These are phyloP conservation scores for Saprolegnia diclina DNA, from an alignment of 352 stramenopile genomes.

Conservation along the genomic window DNA sequence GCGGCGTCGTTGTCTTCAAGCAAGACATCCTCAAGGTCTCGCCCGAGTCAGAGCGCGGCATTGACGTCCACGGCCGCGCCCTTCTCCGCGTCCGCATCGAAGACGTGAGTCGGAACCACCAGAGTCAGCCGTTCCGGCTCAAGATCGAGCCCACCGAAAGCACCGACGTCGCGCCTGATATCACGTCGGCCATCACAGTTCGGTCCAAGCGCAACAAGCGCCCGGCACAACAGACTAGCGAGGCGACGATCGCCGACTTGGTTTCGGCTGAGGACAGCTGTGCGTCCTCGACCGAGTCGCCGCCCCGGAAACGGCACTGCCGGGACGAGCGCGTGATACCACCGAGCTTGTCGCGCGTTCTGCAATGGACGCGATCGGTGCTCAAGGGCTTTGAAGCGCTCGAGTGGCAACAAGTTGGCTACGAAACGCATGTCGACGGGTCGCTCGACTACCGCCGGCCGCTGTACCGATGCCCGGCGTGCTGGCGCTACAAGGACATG, in stretches of 20 bases:
- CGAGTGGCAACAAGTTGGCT: not conserved
- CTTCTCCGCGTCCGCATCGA: slow-evolving; percentile 53
- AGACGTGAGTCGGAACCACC: slow-evolving; percentile 82
- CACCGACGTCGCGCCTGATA: slow-evolving; percentile 44
- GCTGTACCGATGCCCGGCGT: not conserved
- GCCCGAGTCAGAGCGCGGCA: slow-evolving; percentile 35
- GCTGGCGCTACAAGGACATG: not conserved
- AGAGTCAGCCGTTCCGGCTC: slow-evolving; percentile 60
- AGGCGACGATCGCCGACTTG: not conserved
- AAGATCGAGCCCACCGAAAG: slow-evolving; percentile 42
- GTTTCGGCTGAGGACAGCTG: not conserved
- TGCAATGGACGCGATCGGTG: not conserved
- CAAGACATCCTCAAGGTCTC: slow-evolving; percentile 52
- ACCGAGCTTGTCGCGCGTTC: not conserved
- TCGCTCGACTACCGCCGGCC: not conserved
- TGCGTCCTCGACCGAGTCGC: not conserved
- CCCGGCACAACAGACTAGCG: not conserved
- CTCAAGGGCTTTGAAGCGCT: not conserved
- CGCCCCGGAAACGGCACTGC: not conserved
- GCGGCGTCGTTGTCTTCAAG: slow-evolving; percentile 40
- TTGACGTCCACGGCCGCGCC: slow-evolving; percentile 35
- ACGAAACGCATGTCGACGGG: not conserved
- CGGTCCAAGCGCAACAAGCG: slow-evolving; percentile 60
- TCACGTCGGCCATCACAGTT: slow-evolving; percentile 45
- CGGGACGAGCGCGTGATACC: not conserved